Evolutionary conservation across 495 filamentous ascomycete genomes (phyloP), one percentile per base, ranked within the genome.

Genomic region (Saxophila tyrrhenica): DNA sequence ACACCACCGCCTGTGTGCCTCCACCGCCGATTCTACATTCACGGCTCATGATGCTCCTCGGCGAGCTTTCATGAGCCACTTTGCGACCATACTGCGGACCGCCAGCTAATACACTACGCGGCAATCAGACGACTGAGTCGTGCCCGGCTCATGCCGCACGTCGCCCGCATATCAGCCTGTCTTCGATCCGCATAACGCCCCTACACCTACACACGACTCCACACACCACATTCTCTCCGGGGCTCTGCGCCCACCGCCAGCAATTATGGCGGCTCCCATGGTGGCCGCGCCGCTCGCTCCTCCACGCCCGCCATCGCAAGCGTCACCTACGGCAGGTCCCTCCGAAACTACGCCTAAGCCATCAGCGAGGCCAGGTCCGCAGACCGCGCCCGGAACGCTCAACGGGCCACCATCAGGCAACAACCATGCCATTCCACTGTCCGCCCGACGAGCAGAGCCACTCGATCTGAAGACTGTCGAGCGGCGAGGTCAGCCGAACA

Each of bases 381-480:
- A 48, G 45, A 53, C 57, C 19, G 55, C 60, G 16, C 52, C 60
- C 15, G 62, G 60, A 19, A 58, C 59, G 8, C 45, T 62, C 32
- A 61, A 57, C 25, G 62, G 54, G 16, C 48, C 59, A 46, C 64
- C 60, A 23, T 57, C 60, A 11, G 62, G 60, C 46, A 63, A 60
- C 48, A 50, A 52, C 21, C 55, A 52, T 41, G 44, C 58, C 15
- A 66, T 68, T 39, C 84, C 84, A 48, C 71, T 86, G 64, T 86
- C 84, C 70, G 80, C 80, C 65, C 79, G 84, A 49, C 72, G 79
- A 56, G 83, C 83, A 48, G 71, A 78, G 48, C 81, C 88, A 39
- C 74, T 99, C 51, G 90, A 97, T 64, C 66, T 97, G 58, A 81
- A 80, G 39, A 94, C 88, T 3, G 92, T 99, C 39, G 94, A 97